These are phyloP conservation scores for Codiaeum variegatum DNA, from an alignment of 441 rosid genomes.

Conservation along the genomic window DNA sequence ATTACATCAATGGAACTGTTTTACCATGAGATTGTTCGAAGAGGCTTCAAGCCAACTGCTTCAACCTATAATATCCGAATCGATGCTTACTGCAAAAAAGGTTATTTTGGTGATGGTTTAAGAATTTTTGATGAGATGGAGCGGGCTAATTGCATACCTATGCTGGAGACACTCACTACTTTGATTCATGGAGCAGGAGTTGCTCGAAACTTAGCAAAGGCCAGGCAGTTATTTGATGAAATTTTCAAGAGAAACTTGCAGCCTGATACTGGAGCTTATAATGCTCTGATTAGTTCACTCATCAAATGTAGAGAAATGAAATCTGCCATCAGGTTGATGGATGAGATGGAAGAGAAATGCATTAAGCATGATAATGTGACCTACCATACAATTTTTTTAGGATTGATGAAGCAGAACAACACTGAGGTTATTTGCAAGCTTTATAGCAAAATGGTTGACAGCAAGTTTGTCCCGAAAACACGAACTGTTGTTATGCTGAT, in stretches of 20 bases:
- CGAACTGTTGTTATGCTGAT: slow-evolving; percentile 74
- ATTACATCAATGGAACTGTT: slow-evolving; percentile 74
- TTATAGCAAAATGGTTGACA: slow-evolving; percentile 50
- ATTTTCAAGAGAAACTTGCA: slow-evolving; percentile 45
- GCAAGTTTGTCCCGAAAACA: slow-evolving; percentile 59
- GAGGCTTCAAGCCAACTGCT: slow-evolving; percentile 59
- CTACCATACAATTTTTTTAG: slow-evolving; percentile 59
- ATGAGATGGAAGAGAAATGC: slow-evolving; percentile 62
- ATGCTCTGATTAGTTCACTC: slow-evolving; percentile 62
- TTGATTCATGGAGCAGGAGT: slow-evolving; percentile 81
- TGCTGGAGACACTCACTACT: slow-evolving; percentile 62
- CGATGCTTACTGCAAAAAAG: slow-evolving; percentile 77
- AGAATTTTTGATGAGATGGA: slow-evolving; percentile 75
- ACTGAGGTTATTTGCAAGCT: slow-evolving; percentile 42
- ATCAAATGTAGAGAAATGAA: slow-evolving; percentile 45
- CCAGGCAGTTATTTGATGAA: slow-evolving; percentile 69
- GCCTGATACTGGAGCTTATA: slow-evolving; percentile 65
- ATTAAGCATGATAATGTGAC: slow-evolving; percentile 55
- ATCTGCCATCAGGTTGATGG: slow-evolving; percentile 55
- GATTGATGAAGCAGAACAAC: slow-evolving; percentile 56
- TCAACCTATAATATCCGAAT: slow-evolving; percentile 60
- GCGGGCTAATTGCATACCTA: slow-evolving; percentile 30
- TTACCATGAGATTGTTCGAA: slow-evolving; percentile 66
- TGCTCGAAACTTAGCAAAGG: slow-evolving; percentile 46
- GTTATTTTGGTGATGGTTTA: slow-evolving; percentile 59